phyloP scores from a whole-genome alignment of 148 eudicot genomes.

The Nyssa sinensis region DNA sequence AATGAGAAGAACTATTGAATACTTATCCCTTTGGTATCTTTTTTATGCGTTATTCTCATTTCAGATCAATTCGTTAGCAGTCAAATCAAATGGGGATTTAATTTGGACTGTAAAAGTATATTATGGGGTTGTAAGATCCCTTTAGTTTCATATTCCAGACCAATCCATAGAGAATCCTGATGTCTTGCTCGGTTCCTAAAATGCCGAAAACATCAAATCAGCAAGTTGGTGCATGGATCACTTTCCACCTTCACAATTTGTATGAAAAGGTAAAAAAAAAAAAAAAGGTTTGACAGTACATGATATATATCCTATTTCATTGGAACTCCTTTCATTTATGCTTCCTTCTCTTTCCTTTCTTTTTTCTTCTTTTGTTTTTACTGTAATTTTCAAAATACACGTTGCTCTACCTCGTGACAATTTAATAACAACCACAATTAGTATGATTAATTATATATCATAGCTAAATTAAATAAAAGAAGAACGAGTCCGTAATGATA shows the following conservation, averaged over 20 bases:
- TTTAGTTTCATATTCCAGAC: not conserved
- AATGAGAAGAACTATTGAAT: too few species aligned
- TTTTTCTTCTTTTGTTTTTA: too few species aligned
- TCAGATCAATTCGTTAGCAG: not conserved
- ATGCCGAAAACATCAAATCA: constrained; percentile 13
- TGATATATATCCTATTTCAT: not conserved
- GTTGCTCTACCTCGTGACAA: too few species aligned
- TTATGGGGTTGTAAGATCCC: not conserved
- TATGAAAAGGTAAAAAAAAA: not conserved
- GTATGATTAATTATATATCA: too few species aligned
- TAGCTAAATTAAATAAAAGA: too few species aligned
- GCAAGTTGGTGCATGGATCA: not conserved
- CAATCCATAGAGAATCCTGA: not conserved
- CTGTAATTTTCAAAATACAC: too few species aligned
- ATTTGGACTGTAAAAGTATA: not conserved
- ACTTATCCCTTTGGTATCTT: too few species aligned
- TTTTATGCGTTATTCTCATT: too few species aligned
- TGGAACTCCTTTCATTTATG: not conserved
- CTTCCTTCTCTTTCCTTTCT: too few species aligned
- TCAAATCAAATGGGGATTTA: not conserved
- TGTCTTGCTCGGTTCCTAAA: not conserved
- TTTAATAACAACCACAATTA: too few species aligned
- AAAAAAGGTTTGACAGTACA: not conserved
- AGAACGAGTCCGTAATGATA: too few species aligned
- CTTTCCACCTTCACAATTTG: not conserved